Base-by-base conservation (phyloP, 192 early-diverging fungal species). In the Coemansia pectinata region DNA sequence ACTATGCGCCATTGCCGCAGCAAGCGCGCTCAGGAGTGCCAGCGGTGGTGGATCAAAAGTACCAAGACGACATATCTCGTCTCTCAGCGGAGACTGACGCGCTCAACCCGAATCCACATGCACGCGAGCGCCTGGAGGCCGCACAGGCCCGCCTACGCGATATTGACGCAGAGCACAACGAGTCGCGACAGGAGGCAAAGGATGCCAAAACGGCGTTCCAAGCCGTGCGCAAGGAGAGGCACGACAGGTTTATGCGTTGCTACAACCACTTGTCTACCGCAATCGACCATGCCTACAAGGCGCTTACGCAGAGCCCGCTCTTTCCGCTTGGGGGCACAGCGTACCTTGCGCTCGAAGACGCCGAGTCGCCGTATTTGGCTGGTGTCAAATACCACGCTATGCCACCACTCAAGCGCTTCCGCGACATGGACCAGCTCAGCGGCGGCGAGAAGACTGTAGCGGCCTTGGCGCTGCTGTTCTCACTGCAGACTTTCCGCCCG, bases 361-460 rank as follows among this genome's bases (percentile, higher is more conserved):
- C 88, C 21, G 96, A 98, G 78, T 95, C 98, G 78, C 98, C 98
- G 3, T 99, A 96, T 61, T 73, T 95, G 65, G 88, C 91, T 58
- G 96, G 96, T 36, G 88, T 99, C 50, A 94, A 95, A 66, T 99
- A 97, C 85, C 96, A 99, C 73, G 96, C 98, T 0, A 98, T 98
- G 96, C 98, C 98, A 7, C 98, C 98, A 23, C 92, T 96, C 88
- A 99, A 99, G 85, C 90, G 96, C 31, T 99, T 99, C 88, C 85
- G 96, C 65, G 98, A 99, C 75, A 99, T 99, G 98, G 96, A 98
- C 65, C 94, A 95, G 72, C 85, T 99, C 14, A 97, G 95, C 25
- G 98, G 98, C 41, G 98, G 98, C 70, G 98, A 99, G 85, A 99
- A 98, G 85, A 97, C 96, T 0, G 93, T 99, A 38, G 98, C 96